Percentiles rank a stretch among this genome's conserved stretches.
Evolutionary conservation across 1,139 yeast genomes (phyloP).

Genomic region (Pichia cactophila): DNA sequence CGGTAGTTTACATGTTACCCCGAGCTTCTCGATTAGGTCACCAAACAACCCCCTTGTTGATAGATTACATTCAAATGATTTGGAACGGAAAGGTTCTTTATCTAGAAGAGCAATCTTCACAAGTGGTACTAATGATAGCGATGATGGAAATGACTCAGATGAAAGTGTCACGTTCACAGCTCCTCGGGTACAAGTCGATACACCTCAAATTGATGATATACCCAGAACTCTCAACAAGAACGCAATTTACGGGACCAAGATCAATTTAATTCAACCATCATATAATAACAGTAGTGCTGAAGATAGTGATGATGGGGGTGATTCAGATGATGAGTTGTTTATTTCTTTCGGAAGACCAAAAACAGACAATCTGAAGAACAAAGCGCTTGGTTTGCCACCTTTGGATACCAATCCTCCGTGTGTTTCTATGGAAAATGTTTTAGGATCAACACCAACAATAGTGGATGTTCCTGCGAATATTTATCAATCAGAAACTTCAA

Average conservation of each 20-base stretch:
- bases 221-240: conserved; percentile 3
- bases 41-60: background rate
- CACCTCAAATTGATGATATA: background rate
- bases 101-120: conserved; percentile 8
- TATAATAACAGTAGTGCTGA: background rate
- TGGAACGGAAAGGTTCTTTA: background rate
- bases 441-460: conserved; percentile 6
- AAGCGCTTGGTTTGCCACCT: background rate
- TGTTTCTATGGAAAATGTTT: conserved; percentile 3
- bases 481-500: conserved; percentile 5
- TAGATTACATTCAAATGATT: background rate
- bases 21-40: background rate
- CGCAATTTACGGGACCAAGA: conserved; percentile 15
- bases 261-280: conserved; percentile 5
- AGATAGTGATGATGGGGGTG: conserved; percentile 3
- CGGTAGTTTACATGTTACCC: no score
- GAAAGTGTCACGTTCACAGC: background rate
- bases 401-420: background rate
- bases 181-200: background rate
- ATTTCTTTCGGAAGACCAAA: conserved; percentile 10
- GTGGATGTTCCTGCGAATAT: conserved; percentile 15
- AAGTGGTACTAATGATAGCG: conserved; percentile 7
- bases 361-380: background rate
- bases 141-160: conserved; percentile 2
- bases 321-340: conserved; percentile 10